Evolutionary conservation across 371 early-diverging fungal genomes (phyloP).

Genomic region (Umbelopsis sp.): DNA sequence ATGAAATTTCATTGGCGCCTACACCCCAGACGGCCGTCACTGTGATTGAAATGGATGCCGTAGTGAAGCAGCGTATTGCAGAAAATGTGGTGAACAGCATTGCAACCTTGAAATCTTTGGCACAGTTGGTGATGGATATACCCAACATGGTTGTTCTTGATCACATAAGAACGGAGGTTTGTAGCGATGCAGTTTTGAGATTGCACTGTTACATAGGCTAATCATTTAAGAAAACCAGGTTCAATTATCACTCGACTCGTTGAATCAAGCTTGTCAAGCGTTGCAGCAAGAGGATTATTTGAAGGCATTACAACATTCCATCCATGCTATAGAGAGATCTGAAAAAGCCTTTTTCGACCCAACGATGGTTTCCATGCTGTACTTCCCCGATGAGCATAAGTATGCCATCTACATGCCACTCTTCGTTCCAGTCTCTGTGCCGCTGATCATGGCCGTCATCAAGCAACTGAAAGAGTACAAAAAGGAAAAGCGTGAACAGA

Average conservation of each 20-base stretch:
- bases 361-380: constrained; percentile 94
- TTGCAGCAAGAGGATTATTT: constrained; percentile 38
- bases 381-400: constrained; percentile 97
- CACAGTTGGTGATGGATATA: constrained; percentile 75
- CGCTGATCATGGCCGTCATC: constrained; percentile 62
- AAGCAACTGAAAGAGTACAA: constrained; percentile 50
- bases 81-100: constrained; percentile 75
- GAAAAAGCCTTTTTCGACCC: constrained; percentile 96
- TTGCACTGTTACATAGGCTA: background rate
- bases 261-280: constrained; percentile 29
- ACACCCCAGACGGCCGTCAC: constrained; percentile 41
- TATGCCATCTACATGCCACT: constrained; percentile 97
- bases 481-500: constrained; percentile 21
- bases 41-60: constrained; percentile 75
- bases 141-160: constrained; percentile 93
- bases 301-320: constrained; percentile 56
- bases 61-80: constrained; percentile 66
- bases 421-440: constrained; percentile 89
- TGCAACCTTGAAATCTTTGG: constrained; percentile 78
- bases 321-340: constrained; percentile 68
- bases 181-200: background rate
- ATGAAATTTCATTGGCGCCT: constrained; percentile 21
- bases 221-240: constrained; percentile 23
- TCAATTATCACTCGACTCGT: constrained; percentile 38
- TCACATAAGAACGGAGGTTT: constrained; percentile 71